Evolutionary conservation across 371 early-diverging fungal species (phyloP).

Genomic region (Dipsacomyces acuminosporus): DNA sequence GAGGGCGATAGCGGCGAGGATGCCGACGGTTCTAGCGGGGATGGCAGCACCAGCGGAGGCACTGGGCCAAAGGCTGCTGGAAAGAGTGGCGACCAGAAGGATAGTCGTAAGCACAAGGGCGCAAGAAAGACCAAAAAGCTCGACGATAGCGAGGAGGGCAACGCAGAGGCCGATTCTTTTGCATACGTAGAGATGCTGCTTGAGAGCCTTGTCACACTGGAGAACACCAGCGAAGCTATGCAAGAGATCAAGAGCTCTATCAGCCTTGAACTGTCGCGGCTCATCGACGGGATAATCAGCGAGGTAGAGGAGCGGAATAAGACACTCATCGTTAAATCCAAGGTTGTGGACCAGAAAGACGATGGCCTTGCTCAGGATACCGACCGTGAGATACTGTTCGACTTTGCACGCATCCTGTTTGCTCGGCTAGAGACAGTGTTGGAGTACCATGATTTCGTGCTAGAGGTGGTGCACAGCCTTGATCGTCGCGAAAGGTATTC

Average conservation of each 20-base stretch:
- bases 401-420: conserved; percentile 75
- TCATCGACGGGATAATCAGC: conserved; percentile 81
- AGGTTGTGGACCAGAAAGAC: conserved; percentile 22
- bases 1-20: conserved; percentile 31
- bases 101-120: conserved; percentile 8
- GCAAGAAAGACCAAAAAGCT: conserved; percentile 11
- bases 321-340: conserved; percentile 24
- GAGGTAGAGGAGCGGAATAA: conserved; percentile 77
- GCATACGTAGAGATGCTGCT: conserved; percentile 83
- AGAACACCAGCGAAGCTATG: conserved; percentile 71
- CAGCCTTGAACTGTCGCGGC: conserved; percentile 62
- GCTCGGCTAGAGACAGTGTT: conserved; percentile 76
- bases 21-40: conserved; percentile 12
- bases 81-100: conserved; percentile 6
- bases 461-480: conserved; percentile 34
- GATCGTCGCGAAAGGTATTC: conserved; percentile 32
- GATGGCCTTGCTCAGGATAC: conserved; percentile 18
- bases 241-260: conserved; percentile 49
- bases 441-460: conserved; percentile 74
- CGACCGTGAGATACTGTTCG: conserved; percentile 71
- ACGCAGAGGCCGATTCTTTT: conserved; percentile 87
- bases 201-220: conserved; percentile 73
- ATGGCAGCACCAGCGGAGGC: conserved; percentile 15
- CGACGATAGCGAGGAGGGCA: conserved; percentile 47
- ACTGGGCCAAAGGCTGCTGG: not conserved